Conservation (phyloP, 176 grass and related monocot genomes). For the Musa itinerans region DNA sequence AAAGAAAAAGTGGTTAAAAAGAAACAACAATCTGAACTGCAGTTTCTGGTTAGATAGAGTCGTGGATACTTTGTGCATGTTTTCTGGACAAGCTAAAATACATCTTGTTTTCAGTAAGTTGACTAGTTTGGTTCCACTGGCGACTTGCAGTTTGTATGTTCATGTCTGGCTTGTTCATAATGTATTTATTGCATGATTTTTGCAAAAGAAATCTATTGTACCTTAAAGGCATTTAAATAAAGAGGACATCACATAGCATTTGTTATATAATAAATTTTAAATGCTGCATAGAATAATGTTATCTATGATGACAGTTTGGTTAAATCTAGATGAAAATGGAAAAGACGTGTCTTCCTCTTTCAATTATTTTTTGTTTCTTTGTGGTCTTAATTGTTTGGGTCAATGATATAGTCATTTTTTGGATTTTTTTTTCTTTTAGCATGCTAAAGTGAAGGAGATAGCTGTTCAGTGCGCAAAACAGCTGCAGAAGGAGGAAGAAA, state of each 20-base stretch:
- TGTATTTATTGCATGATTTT: neutral
- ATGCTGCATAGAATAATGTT: neutral
- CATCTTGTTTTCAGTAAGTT: neutral
- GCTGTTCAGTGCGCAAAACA: constrained; percentile 78
- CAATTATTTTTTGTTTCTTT: neutral
- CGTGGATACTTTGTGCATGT: neutral
- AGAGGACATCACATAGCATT: too few species aligned
- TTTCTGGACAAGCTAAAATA: too few species aligned
- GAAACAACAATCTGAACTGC: too few species aligned
- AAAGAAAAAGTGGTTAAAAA: too few species aligned
- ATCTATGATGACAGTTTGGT: neutral
- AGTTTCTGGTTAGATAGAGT: too few species aligned
- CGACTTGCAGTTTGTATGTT: neutral
- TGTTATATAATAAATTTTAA: neutral
- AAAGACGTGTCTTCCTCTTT: neutral
- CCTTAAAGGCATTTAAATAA: neutral
- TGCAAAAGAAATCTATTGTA: neutral
- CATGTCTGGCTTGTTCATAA: neutral
- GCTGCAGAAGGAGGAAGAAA: constrained; percentile 73
- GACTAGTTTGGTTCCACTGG: neutral
- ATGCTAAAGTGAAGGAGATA: constrained; percentile 70
- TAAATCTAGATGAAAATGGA: neutral
- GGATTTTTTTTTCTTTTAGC: constrained; percentile 28
- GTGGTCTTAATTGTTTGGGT: neutral
- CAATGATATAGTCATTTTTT: constrained; percentile 14